Base-by-base conservation (phyloP, 495 filamentous ascomycete species). In the Penicillium psychrofluorescens region DNA sequence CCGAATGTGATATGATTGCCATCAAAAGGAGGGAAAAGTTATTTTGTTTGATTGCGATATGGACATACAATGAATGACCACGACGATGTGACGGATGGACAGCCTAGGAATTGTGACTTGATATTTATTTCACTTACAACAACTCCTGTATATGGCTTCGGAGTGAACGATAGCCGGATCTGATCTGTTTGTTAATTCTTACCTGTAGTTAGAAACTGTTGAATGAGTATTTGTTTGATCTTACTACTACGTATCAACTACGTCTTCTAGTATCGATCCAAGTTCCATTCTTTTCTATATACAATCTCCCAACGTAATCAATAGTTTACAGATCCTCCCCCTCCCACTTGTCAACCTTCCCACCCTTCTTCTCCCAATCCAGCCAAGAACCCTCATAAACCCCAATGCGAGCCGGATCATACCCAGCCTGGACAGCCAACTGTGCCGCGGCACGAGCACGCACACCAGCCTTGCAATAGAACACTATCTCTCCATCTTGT, bases 381-480 rank as follows among this genome's bases (percentile, higher is more conserved):
- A 85, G 37, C 89, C 88, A 96, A 67, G 87, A 92, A 7, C 92
- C 91, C 7, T 73, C 70, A 68, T 92, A 95, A 70, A 95, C 89
- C 32, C 80, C 82, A 1, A 90, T 72, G 30, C 70, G 75, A 30
- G 84, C 79, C 5, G 77, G 77, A 50, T 69, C 64, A 75, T 84
- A 96, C 16, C 92, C 91, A 10, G 79, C 80, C 63, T 84, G 75
- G 39, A 68, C 67, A 39, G 91, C 91, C 67, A 96, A 59, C 56
- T 80, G 74, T 16, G 90, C 89, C n/a, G 90, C 91, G 4, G 85
- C 78, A 14, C 72, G 62, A 53, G 84, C 85, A 62, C 92, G 75
- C 45, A 96, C 88, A 2, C 92, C 92, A 0, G 88, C 80, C 67
- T 86, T 91, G 63, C 92, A 98, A 61, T 95, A 98, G 54, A 96